Percentiles rank a stretch among this genome's conserved stretches.
Conservation (phyloP, 2,329 filamentous ascomycete species). For the Colletotrichum euphorbiae region DNA sequence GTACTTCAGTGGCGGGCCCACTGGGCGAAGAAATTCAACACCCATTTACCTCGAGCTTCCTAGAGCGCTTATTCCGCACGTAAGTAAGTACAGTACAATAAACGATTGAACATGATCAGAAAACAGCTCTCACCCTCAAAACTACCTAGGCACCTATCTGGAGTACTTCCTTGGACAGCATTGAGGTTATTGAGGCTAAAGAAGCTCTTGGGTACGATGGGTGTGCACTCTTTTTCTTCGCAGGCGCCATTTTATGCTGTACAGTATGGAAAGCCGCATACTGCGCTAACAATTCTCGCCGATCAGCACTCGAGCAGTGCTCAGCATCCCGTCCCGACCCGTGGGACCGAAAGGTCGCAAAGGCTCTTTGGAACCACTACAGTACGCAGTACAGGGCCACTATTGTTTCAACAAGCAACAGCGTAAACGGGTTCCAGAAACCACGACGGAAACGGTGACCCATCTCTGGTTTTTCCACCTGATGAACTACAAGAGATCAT, state of each 20-base stretch:
- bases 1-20: neutral
- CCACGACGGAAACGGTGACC: neutral
- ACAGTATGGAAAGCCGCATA: neutral
- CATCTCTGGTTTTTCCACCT: neutral
- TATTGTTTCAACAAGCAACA: neutral
- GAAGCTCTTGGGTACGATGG: neutral
- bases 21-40: too few relatives aligned
- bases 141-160: neutral
- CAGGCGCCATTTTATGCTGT: neutral
- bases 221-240: neutral
- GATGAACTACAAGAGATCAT: neutral
- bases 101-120: neutral
- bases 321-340: neutral
- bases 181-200: neutral
- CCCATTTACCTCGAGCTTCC: too few relatives aligned
- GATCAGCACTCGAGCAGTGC: too few relatives aligned
- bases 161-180: neutral
- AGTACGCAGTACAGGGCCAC: neutral
- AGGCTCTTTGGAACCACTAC: too few relatives aligned
- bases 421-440: neutral
- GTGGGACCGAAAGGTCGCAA: neutral
- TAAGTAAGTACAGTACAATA: neutral
- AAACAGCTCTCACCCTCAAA: neutral
- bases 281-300: too few relatives aligned
- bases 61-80: neutral